These are phyloP conservation scores for Curvularia hawaiiensis DNA, from an alignment of 2,329 filamentous ascomycete genomes.

Conservation along the genomic window DNA sequence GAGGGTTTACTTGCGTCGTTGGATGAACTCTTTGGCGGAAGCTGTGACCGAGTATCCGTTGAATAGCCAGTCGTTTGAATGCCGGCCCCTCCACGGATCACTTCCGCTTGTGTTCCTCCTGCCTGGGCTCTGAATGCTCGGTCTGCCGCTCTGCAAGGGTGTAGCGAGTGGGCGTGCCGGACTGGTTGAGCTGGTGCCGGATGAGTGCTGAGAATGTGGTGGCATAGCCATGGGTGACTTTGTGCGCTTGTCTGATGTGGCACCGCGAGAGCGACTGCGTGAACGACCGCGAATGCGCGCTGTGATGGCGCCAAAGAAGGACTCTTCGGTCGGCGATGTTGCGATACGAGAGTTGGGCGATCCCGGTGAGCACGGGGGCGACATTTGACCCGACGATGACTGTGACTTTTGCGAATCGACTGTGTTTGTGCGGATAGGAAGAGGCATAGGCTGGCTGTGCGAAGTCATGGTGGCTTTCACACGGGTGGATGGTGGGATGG, in stretches of 20 bases:
- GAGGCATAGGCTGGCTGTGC: conserved; percentile 34
- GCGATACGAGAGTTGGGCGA: conserved; percentile 29
- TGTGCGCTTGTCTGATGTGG: conserved; percentile 32
- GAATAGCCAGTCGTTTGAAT: conserved; percentile 49
- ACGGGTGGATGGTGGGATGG: background rate
- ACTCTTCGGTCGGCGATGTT: conserved; percentile 36
- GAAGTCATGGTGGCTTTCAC: conserved; percentile 29
- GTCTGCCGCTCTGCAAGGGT: conserved; percentile 28
- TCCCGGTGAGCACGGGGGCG: conserved; percentile 25
- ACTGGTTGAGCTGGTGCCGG: conserved; percentile 13
- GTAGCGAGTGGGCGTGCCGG: conserved; percentile 16
- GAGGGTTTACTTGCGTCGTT: conserved; percentile 28
- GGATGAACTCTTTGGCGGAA: conserved; percentile 38
- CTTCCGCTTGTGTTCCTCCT: conserved; percentile 40
- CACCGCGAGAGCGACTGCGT: conserved; percentile 37
- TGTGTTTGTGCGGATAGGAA: conserved; percentile 40
- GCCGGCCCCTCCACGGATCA: conserved; percentile 45
- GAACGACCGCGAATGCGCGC: conserved; percentile 42
- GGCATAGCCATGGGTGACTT: conserved; percentile 38
- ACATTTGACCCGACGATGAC: conserved; percentile 33
- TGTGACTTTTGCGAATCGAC: conserved; percentile 33
- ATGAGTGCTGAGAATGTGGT: conserved; percentile 12
- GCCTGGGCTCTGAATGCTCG: conserved; percentile 29
- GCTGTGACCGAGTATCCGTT: conserved; percentile 46
- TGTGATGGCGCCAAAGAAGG: conserved; percentile 46